Evolutionary conservation across 2,329 filamentous ascomycete genomes (phyloP).

Genomic region (Epichloe typhina): DNA sequence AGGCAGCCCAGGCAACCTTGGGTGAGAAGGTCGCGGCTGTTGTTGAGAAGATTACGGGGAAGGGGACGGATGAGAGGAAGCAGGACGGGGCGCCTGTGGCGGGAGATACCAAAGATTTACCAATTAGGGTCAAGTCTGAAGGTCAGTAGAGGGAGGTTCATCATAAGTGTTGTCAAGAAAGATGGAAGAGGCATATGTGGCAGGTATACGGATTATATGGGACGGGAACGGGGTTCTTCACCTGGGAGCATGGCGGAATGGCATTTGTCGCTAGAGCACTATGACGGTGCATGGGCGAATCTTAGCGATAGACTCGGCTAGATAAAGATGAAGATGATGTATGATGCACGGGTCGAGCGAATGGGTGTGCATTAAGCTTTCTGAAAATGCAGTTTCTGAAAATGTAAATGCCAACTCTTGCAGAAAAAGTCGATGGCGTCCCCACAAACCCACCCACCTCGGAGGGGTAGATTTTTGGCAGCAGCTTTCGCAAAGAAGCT

Average conservation of each 20-base stretch:
- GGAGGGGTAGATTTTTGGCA: too few relatives aligned
- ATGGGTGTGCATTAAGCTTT: too few relatives aligned
- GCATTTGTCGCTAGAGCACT: neutral
- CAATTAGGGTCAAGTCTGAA: conserved; percentile 11
- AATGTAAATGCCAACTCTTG: too few relatives aligned
- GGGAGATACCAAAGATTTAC: conserved; percentile 12
- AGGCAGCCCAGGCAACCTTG: conserved; percentile 12
- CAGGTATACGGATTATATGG: neutral
- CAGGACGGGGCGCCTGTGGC: conserved; percentile 9
- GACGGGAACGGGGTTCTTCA: neutral
- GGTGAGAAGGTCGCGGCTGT: conserved; percentile 4
- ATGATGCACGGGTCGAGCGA: too few relatives aligned
- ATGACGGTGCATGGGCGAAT: neutral
- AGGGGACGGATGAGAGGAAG: conserved; percentile 4
- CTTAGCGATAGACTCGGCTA: neutral
- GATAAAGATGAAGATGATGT: neutral
- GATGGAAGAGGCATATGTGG: neutral
- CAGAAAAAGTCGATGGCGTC: too few relatives aligned
- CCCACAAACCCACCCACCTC: too few relatives aligned
- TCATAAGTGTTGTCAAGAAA: too few relatives aligned
- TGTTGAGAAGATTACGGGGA: neutral
- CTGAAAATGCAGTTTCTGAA: too few relatives aligned
- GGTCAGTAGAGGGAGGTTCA: neutral
- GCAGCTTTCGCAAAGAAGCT: too few relatives aligned
- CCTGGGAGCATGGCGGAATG: neutral